A percentile compares a stretch with the other conserved stretches of the same genome.
Conservation (phyloP, 2,329 filamentous ascomycete genomes). For the Ophiognomonia clavigignenti-juglandacearum region DNA sequence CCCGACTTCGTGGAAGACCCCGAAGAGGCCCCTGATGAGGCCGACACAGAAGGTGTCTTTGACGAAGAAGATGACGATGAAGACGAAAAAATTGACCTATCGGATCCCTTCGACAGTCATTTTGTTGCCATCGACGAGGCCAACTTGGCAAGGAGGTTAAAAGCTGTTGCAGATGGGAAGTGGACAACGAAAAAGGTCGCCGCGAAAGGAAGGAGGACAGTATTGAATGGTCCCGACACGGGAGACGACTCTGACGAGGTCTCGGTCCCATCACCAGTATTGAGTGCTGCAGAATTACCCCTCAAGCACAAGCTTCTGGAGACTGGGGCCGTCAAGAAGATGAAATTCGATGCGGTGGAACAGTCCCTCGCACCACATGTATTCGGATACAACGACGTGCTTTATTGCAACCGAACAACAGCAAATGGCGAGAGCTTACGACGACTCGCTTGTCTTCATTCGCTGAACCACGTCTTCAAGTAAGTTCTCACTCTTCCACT, state of each 20-base stretch:
- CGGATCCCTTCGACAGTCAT: conserved; percentile 76
- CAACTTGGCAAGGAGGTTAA: conserved; percentile 49
- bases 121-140: conserved; percentile 66
- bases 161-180: conserved; percentile 42
- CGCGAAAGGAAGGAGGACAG: conserved; percentile 42
- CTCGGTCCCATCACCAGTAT: conserved; percentile 29
- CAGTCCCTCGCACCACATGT: conserved; percentile 64
- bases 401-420: conserved; percentile 68
- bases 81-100: conserved; percentile 35
- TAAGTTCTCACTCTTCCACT: conserved; percentile 30
- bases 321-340: conserved; percentile 46
- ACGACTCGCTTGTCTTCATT: conserved; percentile 72
- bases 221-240: conserved; percentile 41
- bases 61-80: conserved; percentile 33
- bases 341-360: conserved; percentile 57
- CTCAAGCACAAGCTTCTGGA: conserved; percentile 68
- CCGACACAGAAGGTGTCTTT: conserved; percentile 19
- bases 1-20: conserved; percentile 42
- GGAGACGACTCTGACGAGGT: conserved; percentile 26
- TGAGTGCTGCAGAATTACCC: conserved; percentile 43
- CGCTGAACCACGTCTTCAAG: conserved; percentile 90
- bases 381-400: conserved; percentile 77
- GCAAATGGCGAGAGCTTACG: conserved; percentile 66
- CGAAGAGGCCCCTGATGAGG: conserved; percentile 34
- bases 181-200: conserved; percentile 47